Base-by-base conservation (phyloP, 2,329 filamentous ascomycete species). In the Sporothrix schenckii region DNA sequence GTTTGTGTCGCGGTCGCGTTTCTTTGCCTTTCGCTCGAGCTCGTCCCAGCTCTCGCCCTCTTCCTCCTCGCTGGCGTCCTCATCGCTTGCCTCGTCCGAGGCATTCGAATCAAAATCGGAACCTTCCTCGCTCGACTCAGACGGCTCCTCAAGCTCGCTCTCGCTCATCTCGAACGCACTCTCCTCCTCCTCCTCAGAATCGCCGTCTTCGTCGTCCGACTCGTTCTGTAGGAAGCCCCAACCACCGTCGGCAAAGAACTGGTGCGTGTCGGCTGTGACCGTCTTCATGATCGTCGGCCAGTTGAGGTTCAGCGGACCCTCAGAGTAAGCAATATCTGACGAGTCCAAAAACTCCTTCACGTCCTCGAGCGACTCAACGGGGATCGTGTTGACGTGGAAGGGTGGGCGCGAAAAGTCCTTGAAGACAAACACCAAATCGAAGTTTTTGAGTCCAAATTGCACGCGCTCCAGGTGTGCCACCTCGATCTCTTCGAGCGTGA, bases 231-330 rank as follows among this genome's bases (percentile, higher is more conserved):
- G 80, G 87, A 99, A 98, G 1, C 89, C 91, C 95, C 95, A 99
- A 60, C 95, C 95, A 44, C 96, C 95, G 74, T 98, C 94, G 4
- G 86, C 88, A 80, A 97, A 99, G 88, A 99, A 99, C 75, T 91
- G 88, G 78, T 99, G 94, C 2, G 95, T 92, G 78, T 99, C 94
- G 49, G 91, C 90, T 24, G 92, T 94, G 34, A 99, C 94, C 0
- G 95, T 99, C 86, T 99, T 99, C 93, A 99, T 99, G 78, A 99
- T 99, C 19, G 94, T 97, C 13, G 92, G 91, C 95, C 95, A 99
- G 85, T 98, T 98, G 70, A 99, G 86, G 83, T 99, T 99, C 75
- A 99, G 88, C 1, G 94, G 95, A 70, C 95, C 95, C 80, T 99
- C 96, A 14, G 89, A 92, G 83, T 90, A 98, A 21, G 95, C 90